These are phyloP conservation scores for Cladophialophora carrionii DNA, from an alignment of 2,329 filamentous ascomycete species.

Conservation along the genomic window DNA sequence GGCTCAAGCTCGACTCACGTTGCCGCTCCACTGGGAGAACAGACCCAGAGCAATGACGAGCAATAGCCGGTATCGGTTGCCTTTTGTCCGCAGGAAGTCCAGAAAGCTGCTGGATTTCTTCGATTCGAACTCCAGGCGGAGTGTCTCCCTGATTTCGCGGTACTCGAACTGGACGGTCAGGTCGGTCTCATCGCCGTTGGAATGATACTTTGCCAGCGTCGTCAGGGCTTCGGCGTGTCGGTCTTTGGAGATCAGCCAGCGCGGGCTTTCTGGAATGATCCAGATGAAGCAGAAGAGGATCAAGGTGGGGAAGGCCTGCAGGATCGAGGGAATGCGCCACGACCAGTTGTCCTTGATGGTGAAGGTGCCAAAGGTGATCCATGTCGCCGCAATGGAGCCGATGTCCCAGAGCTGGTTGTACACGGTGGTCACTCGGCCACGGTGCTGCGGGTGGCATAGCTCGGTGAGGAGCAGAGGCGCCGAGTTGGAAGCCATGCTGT, in stretches of 20 bases:
- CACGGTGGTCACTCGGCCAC: constrained; percentile 53
- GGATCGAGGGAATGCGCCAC: constrained; percentile 68
- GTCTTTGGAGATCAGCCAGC: constrained; percentile 57
- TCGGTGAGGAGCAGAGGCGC: constrained; percentile 48
- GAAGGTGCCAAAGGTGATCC: constrained; percentile 53
- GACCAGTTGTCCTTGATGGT: constrained; percentile 52
- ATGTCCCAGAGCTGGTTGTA: constrained; percentile 61
- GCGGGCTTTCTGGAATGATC: constrained; percentile 69
- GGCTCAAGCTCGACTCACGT: constrained; percentile 40
- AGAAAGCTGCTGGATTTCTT: constrained; percentile 57
- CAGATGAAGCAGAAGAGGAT: constrained; percentile 59
- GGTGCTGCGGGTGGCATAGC: constrained; percentile 54
- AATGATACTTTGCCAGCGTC: constrained; percentile 45
- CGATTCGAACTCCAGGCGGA: constrained; percentile 56
- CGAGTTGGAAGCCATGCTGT: constrained; percentile 23
- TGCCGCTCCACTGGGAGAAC: constrained; percentile 56
- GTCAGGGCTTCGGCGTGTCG: constrained; percentile 39
- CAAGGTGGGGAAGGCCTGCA: constrained; percentile 66
- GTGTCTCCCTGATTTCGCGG: constrained; percentile 67
- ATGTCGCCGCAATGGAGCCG: constrained; percentile 54
- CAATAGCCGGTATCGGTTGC: constrained; percentile 59
- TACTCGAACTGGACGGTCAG: constrained; percentile 66
- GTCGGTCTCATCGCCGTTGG: constrained; percentile 45
- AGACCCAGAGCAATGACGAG: constrained; percentile 48
- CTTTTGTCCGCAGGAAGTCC: constrained; percentile 64